Evolutionary conservation across 495 filamentous ascomycete species (phyloP).

Genomic region (Aspergillus haitiensis): DNA sequence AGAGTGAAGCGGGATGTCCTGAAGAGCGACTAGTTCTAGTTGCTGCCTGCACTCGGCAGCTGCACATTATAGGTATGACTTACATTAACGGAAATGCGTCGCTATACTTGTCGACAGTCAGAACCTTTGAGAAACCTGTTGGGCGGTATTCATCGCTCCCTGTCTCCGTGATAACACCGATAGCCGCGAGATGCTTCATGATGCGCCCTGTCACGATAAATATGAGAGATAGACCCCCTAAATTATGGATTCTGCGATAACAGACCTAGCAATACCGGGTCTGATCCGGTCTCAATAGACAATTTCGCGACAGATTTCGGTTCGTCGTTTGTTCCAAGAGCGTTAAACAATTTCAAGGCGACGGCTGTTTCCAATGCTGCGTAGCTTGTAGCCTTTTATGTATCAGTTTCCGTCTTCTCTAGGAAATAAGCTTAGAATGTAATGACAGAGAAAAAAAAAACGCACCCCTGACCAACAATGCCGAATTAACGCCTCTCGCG

Average conservation of each 20-base stretch:
- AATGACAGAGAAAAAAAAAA: background rate
- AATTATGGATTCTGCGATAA: background rate
- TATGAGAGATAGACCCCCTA: background rate
- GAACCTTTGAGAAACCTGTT: slow-evolving; percentile 38
- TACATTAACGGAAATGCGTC: slow-evolving; percentile 24
- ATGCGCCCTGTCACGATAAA: slow-evolving; percentile 24
- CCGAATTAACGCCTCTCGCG: slow-evolving; percentile 9
- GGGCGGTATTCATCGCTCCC: slow-evolving; percentile 38
- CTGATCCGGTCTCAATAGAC: background rate
- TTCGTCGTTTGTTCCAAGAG: background rate
- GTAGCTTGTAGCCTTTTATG: background rate
- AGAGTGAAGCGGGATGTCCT: slow-evolving; percentile 1
- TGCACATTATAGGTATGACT: background rate
- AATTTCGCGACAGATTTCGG: slow-evolving; percentile 3
- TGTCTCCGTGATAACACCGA: slow-evolving; percentile 42
- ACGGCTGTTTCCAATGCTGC: slow-evolving; percentile 6
- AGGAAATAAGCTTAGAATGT: background rate
- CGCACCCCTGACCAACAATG: slow-evolving; percentile 3
- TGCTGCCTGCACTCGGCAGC: background rate
- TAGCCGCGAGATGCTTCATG: slow-evolving; percentile 46
- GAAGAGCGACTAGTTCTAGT: background rate
- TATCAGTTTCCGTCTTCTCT: background rate
- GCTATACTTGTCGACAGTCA: slow-evolving; percentile 29
- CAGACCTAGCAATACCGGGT: slow-evolving; percentile 1
- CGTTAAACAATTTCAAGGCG: slow-evolving; percentile 1